These are phyloP conservation scores for Podaxis rugospora DNA, from an alignment of 768 basidiomycete species.

Conservation along the genomic window DNA sequence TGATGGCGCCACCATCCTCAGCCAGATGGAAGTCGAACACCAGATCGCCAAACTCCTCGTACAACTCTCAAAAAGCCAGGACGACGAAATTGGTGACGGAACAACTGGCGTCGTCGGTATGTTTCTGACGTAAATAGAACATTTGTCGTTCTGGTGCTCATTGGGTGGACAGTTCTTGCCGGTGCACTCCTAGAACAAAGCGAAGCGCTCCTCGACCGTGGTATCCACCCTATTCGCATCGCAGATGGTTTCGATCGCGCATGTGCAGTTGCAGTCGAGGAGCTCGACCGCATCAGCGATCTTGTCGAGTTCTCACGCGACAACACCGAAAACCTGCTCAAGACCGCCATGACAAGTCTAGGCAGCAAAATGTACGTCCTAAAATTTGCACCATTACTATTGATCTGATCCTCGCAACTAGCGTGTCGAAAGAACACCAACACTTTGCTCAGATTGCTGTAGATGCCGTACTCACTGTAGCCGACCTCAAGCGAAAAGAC, in stretches of 20 bases:
- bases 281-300: slow-evolving; percentile 90
- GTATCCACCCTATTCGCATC: slow-evolving; percentile 97
- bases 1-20: slow-evolving; percentile 96
- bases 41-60: slow-evolving; percentile 98
- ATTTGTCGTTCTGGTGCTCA: not conserved
- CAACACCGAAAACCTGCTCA: slow-evolving; percentile 84
- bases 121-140: slow-evolving; percentile 27
- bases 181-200: slow-evolving; percentile 95
- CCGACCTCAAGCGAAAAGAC: slow-evolving; percentile 91
- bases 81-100: slow-evolving; percentile 99
- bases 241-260: slow-evolving; percentile 98
- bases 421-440: slow-evolving; percentile 93
- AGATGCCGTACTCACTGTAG: slow-evolving; percentile 92
- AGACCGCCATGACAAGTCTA: slow-evolving; percentile 92
- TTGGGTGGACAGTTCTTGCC: slow-evolving; percentile 69
- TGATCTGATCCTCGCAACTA: slow-evolving; percentile 25
- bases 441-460: slow-evolving; percentile 98
- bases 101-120: slow-evolving; percentile 98
- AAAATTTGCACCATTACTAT: not conserved
- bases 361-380: slow-evolving; percentile 93
- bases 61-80: slow-evolving; percentile 94
- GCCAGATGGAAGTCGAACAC: slow-evolving; percentile 99
- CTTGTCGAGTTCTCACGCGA: slow-evolving; percentile 77
- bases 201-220: slow-evolving; percentile 94
- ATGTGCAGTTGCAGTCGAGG: slow-evolving; percentile 83